Evolutionary conservation across 805 yeast species (phyloP), one percentile per base, ranked within the genome.

Genomic region (Metschnikowia bowlesiae): DNA sequence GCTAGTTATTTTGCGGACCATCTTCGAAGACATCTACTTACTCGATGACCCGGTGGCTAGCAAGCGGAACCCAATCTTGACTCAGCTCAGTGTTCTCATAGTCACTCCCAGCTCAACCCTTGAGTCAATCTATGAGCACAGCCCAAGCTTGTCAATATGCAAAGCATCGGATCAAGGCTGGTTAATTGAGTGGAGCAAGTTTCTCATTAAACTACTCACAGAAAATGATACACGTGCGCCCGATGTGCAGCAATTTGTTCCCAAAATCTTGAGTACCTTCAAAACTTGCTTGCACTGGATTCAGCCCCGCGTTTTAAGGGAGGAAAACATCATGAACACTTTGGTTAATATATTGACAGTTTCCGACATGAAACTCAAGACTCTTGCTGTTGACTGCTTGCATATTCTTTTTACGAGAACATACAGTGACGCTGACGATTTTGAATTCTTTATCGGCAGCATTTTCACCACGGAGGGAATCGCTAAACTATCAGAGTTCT

Each of bases 221-320:
- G 60, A 55, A 34, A 65, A 65, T 45, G 73, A 67, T 37, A 53
- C 64, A 36, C 51, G 61, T 2, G 57, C 64, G 26, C 50, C 61
- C 3, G 45, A 62, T 4, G 67, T 68, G 45, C 74, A 70, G 55
- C 58, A 62, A 29, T 84, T 84, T 61, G 83, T 83, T 2, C 78
- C 86, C 39, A 83, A 86, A 60, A 74, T 87, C 5, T 71, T 94
- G 37, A 88, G 90, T 53, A 85, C 95, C 4, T 79, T 92, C 62
- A 94, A 94, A 62, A 85, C 96, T 0, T 87, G 96, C 59, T 76
- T 94, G 52, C 90, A 87, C 59, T 94, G 99, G 99, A 81, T 91
- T 7, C 79, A 87, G 46, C 92, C 97, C 2, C 74, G 80, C 13
- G 82, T 91, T 0, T 77, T 92, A 48, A 79, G 84, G 40, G 70